Evolutionary conservation across 169 alveolate genomes (phyloP).

Genomic region (Eimeria mitis): DNA sequence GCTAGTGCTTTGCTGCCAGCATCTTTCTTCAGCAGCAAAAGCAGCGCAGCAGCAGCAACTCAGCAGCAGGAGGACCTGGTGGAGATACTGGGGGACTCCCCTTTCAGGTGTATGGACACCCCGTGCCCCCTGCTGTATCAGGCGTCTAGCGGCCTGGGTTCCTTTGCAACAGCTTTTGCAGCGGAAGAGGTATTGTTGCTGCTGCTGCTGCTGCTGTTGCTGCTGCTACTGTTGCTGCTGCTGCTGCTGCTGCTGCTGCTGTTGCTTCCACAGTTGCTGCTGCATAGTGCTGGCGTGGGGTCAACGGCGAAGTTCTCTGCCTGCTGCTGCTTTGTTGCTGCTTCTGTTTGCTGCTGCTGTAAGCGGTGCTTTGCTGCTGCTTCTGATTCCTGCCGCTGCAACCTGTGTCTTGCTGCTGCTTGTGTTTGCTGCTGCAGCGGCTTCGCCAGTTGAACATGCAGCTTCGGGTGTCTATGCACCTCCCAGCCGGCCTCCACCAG

Average conservation of each 20-base stretch:
- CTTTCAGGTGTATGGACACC: constrained; percentile 29
- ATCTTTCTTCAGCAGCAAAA: not conserved
- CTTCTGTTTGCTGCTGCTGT: not conserved
- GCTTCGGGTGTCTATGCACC: constrained; percentile 9
- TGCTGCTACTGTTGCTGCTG: not conserved
- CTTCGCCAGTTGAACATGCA: constrained; percentile 20
- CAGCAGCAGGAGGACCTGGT: not conserved
- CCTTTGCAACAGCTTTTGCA: constrained; percentile 24
- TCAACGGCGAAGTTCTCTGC: too few relatives aligned
- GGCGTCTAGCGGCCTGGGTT: not conserved
- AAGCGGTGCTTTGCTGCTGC: not conserved
- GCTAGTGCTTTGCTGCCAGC: constrained; percentile 21
- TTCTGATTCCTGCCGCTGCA: not conserved
- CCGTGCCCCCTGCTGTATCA: constrained; percentile 25
- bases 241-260: not conserved
- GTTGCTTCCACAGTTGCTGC: not conserved
- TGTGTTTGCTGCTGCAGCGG: constrained; percentile 37
- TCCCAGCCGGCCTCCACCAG: not conserved
- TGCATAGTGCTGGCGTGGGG: too few relatives aligned
- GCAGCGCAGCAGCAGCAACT: constrained; percentile 15
- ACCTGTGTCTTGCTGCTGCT: not conserved
- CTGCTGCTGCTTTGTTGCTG: not conserved
- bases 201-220: not conserved
- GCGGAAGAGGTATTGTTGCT: constrained; percentile 16
- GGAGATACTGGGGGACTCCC: constrained; percentile 13